Evolutionary conservation across 495 filamentous ascomycete genomes (phyloP).

Genomic region (Daldinia concentrica): DNA sequence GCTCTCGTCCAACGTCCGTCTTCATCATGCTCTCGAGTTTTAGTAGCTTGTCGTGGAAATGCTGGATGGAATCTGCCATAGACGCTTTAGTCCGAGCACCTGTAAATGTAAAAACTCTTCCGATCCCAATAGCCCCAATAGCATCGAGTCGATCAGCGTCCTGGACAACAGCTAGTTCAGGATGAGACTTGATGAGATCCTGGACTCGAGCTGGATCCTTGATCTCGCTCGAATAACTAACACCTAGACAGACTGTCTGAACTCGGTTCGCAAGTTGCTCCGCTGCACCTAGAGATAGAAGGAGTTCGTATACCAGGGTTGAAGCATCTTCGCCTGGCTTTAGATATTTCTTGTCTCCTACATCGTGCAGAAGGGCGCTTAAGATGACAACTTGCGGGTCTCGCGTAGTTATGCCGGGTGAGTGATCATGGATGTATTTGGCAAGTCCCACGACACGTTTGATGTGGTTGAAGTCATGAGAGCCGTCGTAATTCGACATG

Average conservation of each 20-base stretch:
- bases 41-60: conserved; percentile 83
- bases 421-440: conserved; percentile 64
- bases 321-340: conserved; percentile 58
- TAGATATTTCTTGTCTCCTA: conserved; percentile 86
- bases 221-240: conserved; percentile 80
- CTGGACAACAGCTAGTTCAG: conserved; percentile 85
- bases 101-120: conserved; percentile 77
- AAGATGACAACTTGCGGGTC: conserved; percentile 71
- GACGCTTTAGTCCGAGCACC: conserved; percentile 64
- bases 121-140: conserved; percentile 85
- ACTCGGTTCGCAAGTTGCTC: conserved; percentile 67
- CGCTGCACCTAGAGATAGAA: conserved; percentile 65
- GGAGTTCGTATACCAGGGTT: conserved; percentile 64
- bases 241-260: conserved; percentile 73
- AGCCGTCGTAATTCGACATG: conserved; percentile 85
- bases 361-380: conserved; percentile 83
- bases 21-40: conserved; percentile 83
- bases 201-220: conserved; percentile 64
- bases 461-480: conserved; percentile 87
- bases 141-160: conserved; percentile 92
- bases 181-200: conserved; percentile 63
- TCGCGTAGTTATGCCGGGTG: conserved; percentile 46
- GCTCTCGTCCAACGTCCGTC: conserved; percentile 72
- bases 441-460: conserved; percentile 78
- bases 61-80: conserved; percentile 72